A percentile compares a stretch with the other conserved stretches of the same genome.
phyloP scores from a whole-genome alignment of 2,329 filamentous ascomycete genomes.

The Paramyrothecium roridum region DNA sequence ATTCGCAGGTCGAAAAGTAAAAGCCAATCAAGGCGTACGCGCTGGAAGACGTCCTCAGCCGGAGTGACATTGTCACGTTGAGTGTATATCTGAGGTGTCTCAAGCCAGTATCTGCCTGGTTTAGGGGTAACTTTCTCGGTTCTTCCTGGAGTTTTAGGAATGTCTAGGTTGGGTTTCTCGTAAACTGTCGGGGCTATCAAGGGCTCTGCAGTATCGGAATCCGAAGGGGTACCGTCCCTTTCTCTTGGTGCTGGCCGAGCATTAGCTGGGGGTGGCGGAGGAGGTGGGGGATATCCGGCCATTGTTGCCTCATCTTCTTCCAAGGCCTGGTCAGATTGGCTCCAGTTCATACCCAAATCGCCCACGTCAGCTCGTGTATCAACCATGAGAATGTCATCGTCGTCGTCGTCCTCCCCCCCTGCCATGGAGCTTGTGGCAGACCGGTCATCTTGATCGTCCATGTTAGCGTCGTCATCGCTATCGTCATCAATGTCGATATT shows the following conservation, averaged over 20 bases:
- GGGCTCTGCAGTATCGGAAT: constrained; percentile 66
- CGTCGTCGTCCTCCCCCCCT: constrained; percentile 39
- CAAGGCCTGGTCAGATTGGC: constrained; percentile 60
- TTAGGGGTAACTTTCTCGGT: constrained; percentile 47
- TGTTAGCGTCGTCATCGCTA: constrained; percentile 24
- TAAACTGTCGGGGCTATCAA: constrained; percentile 60
- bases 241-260: constrained; percentile 44
- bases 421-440: constrained; percentile 12
- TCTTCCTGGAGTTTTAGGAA: constrained; percentile 78
- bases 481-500: constrained; percentile 24
- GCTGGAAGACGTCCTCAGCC: constrained; percentile 85
- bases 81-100: constrained; percentile 69
- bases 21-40: constrained; percentile 88
- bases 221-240: constrained; percentile 65
- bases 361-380: constrained; percentile 44
- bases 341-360: constrained; percentile 49
- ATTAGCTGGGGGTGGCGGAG: constrained; percentile 58
- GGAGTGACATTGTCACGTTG: constrained; percentile 60
- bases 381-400: constrained; percentile 62
- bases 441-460: constrained; percentile 32
- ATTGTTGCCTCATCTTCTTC: constrained; percentile 76
- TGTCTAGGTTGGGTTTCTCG: constrained; percentile 63
- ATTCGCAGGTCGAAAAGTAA: constrained; percentile 91
- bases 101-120: constrained; percentile 81
- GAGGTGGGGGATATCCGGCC: constrained; percentile 67